Base-by-base conservation (phyloP, 345 rosid genomes). In the Populus tremula region DNA sequence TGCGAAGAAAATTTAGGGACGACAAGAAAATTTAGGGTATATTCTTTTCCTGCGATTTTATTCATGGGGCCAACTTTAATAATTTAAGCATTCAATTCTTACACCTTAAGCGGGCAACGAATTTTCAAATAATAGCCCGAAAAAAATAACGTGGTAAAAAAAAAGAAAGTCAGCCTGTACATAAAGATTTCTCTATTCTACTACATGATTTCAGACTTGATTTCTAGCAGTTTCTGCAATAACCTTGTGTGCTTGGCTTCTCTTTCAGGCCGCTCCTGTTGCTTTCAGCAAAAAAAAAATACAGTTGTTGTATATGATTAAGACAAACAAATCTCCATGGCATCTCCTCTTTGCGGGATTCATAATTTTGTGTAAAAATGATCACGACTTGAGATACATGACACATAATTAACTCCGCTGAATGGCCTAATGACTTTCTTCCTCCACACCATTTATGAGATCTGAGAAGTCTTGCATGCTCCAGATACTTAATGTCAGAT, bases 41-140 rank as follows among this genome's bases (percentile, higher is more conserved):
- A 41, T 10, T 41, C 45, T 20, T 45, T 78, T 49, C 72, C 33
- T 33, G n/a, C 12, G 5, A 65, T 67, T 83, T 84, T 82, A 84
- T 84, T 81, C 43, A 31, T 12, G 45, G 61, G 64, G 74, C 66
- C 67, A 36, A 33, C 16, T 36, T 54, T 36, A 79, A 78, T 74
- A 76, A 84, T 64, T 17, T 6, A 49, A 35, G 39, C 23, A 77
- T 59, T 31, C 68, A 31, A 74, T 79, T 80, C 75, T 80, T 84
- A 78, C 84, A 82, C 27, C 76, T 77, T 33, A 54, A 31, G 59
- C 29, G 80, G 78, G 73, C 53, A 69, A 47, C 62, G 8, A 21
- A 65, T 13, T 63, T 27, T 53, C n/a, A 27, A 43, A 17, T 68
- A 11, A 41, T 70, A 13, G 39, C 18, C 72, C 54, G 13, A 41